A percentile compares a stretch with the other conserved stretches of the same genome.
Evolutionary conservation across 1,284 basidiomycete species (phyloP).

Genomic region (Sphagnurus paluster): DNA sequence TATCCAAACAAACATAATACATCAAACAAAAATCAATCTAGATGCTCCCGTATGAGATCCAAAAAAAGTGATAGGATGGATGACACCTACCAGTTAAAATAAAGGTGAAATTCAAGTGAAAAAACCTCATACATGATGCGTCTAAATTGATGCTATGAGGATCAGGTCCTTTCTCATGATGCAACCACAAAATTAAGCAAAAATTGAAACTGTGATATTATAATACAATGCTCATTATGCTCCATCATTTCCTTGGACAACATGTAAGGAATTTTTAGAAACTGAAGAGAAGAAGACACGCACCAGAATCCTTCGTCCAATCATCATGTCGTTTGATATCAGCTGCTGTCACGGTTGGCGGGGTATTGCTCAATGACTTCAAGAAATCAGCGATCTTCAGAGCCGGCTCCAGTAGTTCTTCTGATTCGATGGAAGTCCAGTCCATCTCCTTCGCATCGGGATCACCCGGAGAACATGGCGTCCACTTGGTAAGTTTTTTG

Average conservation of each 20-base stretch:
- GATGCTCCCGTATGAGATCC: too few species aligned
- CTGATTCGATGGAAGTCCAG: constrained; percentile 92
- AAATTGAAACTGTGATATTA: constrained; percentile 1
- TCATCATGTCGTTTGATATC: constrained; percentile 92
- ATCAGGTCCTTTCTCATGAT: too few species aligned
- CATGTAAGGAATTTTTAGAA: background rate
- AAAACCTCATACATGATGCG: too few species aligned
- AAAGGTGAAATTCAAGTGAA: too few species aligned
- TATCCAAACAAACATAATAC: too few species aligned
- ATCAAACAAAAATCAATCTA: too few species aligned
- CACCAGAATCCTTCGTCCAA: constrained; percentile 89
- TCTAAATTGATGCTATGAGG: too few species aligned
- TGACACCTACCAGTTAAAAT: too few species aligned
- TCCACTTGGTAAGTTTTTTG: constrained; percentile 59
- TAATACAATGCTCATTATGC: constrained; percentile 20
- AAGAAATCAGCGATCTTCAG: constrained; percentile 84
- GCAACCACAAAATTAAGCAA: background rate
- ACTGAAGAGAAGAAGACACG: constrained; percentile 19
- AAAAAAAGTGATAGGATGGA: too few species aligned
- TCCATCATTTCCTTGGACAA: constrained; percentile 21
- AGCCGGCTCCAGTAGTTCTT: constrained; percentile 87
- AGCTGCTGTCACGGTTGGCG: constrained; percentile 87
- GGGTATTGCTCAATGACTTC: constrained; percentile 78
- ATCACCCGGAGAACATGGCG: constrained; percentile 96
- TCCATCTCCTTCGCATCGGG: constrained; percentile 84